Conservation (phyloP, 345 rosid genomes). For the Rhizophora mangle region DNA sequence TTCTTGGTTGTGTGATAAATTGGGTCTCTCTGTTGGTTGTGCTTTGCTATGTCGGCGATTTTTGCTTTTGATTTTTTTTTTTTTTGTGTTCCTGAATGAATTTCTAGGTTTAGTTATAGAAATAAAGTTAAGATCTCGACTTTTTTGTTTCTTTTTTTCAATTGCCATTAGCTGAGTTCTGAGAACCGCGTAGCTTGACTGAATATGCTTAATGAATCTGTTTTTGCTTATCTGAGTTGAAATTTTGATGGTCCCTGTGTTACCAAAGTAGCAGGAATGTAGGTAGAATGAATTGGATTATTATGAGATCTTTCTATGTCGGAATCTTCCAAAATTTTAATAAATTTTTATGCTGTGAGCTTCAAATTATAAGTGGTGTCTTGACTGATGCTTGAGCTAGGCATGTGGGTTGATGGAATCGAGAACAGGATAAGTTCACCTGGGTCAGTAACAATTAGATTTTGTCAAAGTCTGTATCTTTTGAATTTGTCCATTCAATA, state of each 20-base stretch:
- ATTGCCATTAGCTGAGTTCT: background rate
- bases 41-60: background rate
- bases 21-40: background rate
- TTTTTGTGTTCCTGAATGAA: slow-evolving; percentile 1
- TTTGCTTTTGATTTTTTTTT: background rate
- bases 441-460: too few species aligned
- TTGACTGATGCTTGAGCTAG: background rate
- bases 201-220: background rate
- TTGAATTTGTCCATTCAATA: too few species aligned
- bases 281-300: background rate
- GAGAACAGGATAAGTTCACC: too few species aligned
- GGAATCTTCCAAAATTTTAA: background rate
- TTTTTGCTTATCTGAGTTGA: background rate
- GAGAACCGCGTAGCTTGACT: too few species aligned
- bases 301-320: background rate
- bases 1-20: background rate
- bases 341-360: too few species aligned
- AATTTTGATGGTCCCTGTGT: background rate
- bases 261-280: background rate
- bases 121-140: slow-evolving; percentile 15
- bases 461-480: too few species aligned
- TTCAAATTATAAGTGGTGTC: too few species aligned
- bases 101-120: background rate
- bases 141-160: background rate
- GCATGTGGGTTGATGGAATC: too few species aligned